These are phyloP conservation scores for Trypanosomatidae sp. DNA, from an alignment of 208 protist genomes.

Conservation along the genomic window DNA sequence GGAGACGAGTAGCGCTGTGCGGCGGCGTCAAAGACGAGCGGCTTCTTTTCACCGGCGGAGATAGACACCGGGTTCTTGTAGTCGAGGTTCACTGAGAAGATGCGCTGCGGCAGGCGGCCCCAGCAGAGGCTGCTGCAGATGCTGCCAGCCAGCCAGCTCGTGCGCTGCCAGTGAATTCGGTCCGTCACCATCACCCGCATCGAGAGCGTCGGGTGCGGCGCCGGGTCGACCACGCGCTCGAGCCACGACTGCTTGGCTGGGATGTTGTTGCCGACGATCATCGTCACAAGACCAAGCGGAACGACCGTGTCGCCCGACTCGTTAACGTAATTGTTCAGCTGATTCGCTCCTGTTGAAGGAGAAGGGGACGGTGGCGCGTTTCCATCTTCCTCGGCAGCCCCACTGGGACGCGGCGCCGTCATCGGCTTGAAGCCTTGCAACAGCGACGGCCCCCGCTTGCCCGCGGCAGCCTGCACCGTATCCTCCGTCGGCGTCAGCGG, in stretches of 20 bases:
- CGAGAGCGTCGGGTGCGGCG: constrained; percentile 72
- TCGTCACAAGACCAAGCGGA: constrained; percentile 77
- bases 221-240: constrained; percentile 60
- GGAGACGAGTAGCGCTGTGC: constrained; percentile 55
- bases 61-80: constrained; percentile 62
- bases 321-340: constrained; percentile 48
- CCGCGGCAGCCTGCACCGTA: constrained; percentile 16
- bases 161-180: constrained; percentile 87
- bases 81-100: constrained; percentile 81
- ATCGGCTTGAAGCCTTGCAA: constrained; percentile 27
- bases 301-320: constrained; percentile 40
- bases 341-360: too few relatives aligned
- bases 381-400: background rate
- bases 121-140: constrained; percentile 79
- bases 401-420: constrained; percentile 29
- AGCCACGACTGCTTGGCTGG: constrained; percentile 51
- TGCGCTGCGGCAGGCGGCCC: constrained; percentile 69
- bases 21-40: too few relatives aligned
- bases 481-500: constrained; percentile 46
- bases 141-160: constrained; percentile 65
- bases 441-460: constrained; percentile 22
- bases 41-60: too few relatives aligned
- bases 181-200: constrained; percentile 76
- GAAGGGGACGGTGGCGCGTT: background rate
- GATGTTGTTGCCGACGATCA: constrained; percentile 73